phyloP scores from a whole-genome alignment of 176 grass and related monocot genomes.

The Oryza punctata region DNA sequence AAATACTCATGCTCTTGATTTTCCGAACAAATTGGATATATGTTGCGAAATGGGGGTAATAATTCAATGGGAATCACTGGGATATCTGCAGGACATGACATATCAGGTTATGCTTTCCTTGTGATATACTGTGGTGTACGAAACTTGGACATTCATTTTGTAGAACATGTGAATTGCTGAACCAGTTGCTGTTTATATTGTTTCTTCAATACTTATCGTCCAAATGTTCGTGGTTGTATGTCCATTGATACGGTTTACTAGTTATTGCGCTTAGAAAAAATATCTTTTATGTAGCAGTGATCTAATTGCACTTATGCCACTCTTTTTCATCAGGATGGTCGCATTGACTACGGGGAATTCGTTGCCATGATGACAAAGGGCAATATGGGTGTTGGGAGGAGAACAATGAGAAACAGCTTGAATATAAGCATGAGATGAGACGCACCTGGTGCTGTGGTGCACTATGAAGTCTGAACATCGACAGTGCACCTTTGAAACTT shows the following conservation, averaged over 20 bases:
- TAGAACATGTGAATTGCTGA: not conserved
- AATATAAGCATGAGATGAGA: slow-evolving; percentile 48
- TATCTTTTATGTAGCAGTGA: not conserved
- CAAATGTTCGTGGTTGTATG: too few relatives aligned
- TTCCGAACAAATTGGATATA: not conserved
- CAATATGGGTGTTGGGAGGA: slow-evolving; percentile 63
- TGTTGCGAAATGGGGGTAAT: not conserved
- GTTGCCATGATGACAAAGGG: slow-evolving; percentile 77
- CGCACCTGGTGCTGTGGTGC: not conserved
- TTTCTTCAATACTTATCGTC: not conserved
- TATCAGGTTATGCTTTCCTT: too few relatives aligned
- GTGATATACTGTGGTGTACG: not conserved
- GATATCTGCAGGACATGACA: too few relatives aligned
- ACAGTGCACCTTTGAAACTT: not conserved
- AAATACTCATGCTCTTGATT: not conserved
- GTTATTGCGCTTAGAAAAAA: not conserved
- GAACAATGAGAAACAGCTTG: slow-evolving; percentile 61
- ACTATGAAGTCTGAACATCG: slow-evolving; percentile 29
- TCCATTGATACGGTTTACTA: not conserved
- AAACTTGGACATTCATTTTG: slow-evolving; percentile 5
- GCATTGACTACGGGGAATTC: slow-evolving; percentile 68
- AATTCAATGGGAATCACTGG: too few relatives aligned
- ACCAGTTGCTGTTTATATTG: not conserved
- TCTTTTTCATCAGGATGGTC: slow-evolving; percentile 43
- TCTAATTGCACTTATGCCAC: not conserved